Evolutionary conservation across 1,284 basidiomycete genomes (phyloP).

Genomic region (Rhodofomes roseus): DNA sequence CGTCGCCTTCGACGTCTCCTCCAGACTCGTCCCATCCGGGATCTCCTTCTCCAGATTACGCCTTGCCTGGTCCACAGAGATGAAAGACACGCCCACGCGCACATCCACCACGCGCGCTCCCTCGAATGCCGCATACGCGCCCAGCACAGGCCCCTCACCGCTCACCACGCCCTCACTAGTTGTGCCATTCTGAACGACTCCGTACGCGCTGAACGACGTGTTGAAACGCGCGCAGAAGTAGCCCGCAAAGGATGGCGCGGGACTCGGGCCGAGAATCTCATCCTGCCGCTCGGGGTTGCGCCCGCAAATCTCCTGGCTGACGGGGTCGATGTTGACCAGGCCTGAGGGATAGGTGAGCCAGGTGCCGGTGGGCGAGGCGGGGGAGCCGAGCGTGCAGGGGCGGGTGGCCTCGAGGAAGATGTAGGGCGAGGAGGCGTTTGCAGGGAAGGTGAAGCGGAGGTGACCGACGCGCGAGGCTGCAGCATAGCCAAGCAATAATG

Average conservation of each 20-base stretch:
- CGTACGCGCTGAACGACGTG: conserved; percentile 41
- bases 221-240: conserved; percentile 80
- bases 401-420: conserved; percentile 72
- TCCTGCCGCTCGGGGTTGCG: conserved; percentile 75
- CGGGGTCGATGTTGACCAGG: conserved; percentile 44
- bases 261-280: conserved; percentile 61
- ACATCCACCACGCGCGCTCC: conserved; percentile 43
- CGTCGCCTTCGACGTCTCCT: conserved; percentile 56
- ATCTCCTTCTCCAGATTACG: conserved; percentile 60
- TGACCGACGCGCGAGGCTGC: conserved; percentile 77
- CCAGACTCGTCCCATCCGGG: conserved; percentile 55
- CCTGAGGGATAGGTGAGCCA: conserved; percentile 58
- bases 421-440: conserved; percentile 45
- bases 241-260: conserved; percentile 51
- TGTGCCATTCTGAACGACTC: conserved; percentile 48
- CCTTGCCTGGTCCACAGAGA: conserved; percentile 73
- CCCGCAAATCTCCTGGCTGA: conserved; percentile 58
- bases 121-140: conserved; percentile 57
- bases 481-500: background rate
- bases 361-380: conserved; percentile 45
- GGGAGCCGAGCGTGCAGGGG: conserved; percentile 56
- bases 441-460: conserved; percentile 65
- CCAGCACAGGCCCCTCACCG: conserved; percentile 41
- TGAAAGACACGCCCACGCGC: conserved; percentile 75
- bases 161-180: conserved; percentile 26